Percentiles rank a stretch among this genome's conserved stretches.
These are phyloP conservation scores for Aspergillus ochraceus DNA, from an alignment of 2,329 filamentous ascomycete genomes.

Conservation along the genomic window DNA sequence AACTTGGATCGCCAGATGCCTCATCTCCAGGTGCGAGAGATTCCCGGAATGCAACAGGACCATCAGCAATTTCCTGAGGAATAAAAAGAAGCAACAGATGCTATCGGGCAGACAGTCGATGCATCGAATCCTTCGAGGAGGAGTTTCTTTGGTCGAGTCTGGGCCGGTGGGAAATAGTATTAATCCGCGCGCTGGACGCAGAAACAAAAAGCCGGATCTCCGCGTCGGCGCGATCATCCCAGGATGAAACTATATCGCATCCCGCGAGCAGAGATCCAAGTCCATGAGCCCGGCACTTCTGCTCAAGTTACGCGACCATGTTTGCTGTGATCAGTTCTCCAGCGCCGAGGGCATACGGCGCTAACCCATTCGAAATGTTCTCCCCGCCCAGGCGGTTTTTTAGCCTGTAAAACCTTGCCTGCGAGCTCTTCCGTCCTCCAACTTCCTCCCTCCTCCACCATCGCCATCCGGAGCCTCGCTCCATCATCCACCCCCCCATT, in stretches of 20 bases:
- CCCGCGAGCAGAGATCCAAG: constrained; percentile 15
- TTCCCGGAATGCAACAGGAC: not conserved
- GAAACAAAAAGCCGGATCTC: constrained; percentile 44
- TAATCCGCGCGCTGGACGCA: constrained; percentile 42
- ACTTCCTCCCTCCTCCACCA: constrained; percentile 21
- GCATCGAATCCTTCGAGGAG: not conserved
- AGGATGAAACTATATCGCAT: constrained; percentile 30
- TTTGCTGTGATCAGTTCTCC: constrained; percentile 31
- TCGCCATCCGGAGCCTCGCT: constrained; percentile 36
- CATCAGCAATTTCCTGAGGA: not conserved
- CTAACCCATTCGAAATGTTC: constrained; percentile 37
- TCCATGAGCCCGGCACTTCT: constrained; percentile 14
- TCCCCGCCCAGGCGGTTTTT: constrained; percentile 38
- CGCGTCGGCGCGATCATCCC: constrained; percentile 35
- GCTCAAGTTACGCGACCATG: constrained; percentile 28
- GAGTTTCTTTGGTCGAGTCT: constrained; percentile 16
- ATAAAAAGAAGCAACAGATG: not conserved
- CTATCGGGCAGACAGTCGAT: not conserved
- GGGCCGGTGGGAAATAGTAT: constrained; percentile 40
- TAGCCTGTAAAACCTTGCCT: constrained; percentile 39
- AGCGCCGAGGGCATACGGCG: constrained; percentile 31
- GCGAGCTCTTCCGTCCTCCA: constrained; percentile 31
- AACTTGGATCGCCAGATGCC: not conserved
- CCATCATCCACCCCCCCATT: constrained; percentile 24
- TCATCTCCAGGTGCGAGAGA: not conserved